Conservation (phyloP, 148 eudicot species). For the Pouteria glomerata region DNA sequence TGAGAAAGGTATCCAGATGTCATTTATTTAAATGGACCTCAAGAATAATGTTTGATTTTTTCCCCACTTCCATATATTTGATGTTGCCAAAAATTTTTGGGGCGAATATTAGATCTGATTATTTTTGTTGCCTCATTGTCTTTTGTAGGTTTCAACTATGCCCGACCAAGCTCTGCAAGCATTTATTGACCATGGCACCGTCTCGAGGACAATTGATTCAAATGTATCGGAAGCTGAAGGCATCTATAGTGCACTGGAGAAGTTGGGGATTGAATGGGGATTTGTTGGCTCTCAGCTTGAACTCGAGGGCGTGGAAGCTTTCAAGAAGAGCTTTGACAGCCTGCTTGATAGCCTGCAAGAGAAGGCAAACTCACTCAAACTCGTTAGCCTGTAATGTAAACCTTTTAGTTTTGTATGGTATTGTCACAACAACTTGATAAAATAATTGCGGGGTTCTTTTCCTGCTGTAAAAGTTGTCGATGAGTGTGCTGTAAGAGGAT, state of each 20-base stretch:
- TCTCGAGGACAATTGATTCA: slow-evolving; percentile 80
- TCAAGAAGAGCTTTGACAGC: slow-evolving; percentile 87
- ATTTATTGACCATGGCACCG: slow-evolving; percentile 78
- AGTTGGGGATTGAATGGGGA: slow-evolving; percentile 84
- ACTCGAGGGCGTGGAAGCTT: slow-evolving; percentile 83
- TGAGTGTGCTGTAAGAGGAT: slow-evolving; percentile 9
- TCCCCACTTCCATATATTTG: no score
- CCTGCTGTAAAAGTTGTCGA: slow-evolving; percentile 11
- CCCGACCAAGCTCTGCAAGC: slow-evolving; percentile 97
- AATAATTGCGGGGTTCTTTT: background rate
- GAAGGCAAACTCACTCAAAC: slow-evolving; percentile 77
- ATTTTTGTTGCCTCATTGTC: background rate
- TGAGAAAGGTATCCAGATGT: background rate
- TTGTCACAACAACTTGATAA: slow-evolving; percentile 3
- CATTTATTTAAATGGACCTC: background rate
- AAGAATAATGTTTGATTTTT: background rate
- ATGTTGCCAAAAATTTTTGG: no score
- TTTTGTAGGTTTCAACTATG: slow-evolving; percentile 88
- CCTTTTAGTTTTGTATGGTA: background rate
- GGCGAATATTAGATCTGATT: no score
- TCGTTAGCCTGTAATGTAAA: slow-evolving; percentile 36
- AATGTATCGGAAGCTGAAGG: slow-evolving; percentile 92
- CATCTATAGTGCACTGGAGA: slow-evolving; percentile 86
- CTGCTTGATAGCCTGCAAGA: slow-evolving; percentile 74
- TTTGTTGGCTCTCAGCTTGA: slow-evolving; percentile 87